phyloP scores from a whole-genome alignment of 768 basidiomycete genomes.

The Hericium alpestre region DNA sequence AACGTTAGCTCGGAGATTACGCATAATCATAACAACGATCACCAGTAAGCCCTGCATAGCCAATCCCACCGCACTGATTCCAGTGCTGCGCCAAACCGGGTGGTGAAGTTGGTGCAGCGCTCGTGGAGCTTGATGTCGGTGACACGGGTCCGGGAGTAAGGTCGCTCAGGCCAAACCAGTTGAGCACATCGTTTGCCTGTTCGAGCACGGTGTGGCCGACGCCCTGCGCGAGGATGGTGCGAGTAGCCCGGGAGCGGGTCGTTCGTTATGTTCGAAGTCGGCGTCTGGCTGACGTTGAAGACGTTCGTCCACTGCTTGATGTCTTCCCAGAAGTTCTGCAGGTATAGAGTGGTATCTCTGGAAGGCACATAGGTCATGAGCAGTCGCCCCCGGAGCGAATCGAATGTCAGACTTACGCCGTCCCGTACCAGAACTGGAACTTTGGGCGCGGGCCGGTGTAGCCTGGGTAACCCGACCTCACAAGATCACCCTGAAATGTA shows the following conservation, averaged over 20 bases:
- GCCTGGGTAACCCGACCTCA: constrained; percentile 38
- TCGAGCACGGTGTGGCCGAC: constrained; percentile 40
- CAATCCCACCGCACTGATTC: too few relatives aligned
- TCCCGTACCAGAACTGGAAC: constrained; percentile 48
- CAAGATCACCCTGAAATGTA: constrained; percentile 33
- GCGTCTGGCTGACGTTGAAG: constrained; percentile 33
- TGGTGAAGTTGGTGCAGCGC: too few relatives aligned
- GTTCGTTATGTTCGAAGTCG: constrained; percentile 22
- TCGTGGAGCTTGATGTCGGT: too few relatives aligned
- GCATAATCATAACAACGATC: too few relatives aligned
- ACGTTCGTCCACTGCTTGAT: constrained; percentile 50
- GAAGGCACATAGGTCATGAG: background rate
- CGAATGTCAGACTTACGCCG: constrained; percentile 18
- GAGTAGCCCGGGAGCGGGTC: constrained; percentile 35
- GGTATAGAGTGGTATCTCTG: constrained; percentile 41
- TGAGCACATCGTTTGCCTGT: too few relatives aligned
- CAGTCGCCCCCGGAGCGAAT: background rate
- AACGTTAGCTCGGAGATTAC: too few relatives aligned
- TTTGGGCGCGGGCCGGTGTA: constrained; percentile 41
- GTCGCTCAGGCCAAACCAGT: too few relatives aligned
- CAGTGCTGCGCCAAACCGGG: too few relatives aligned
- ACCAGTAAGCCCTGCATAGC: too few relatives aligned
- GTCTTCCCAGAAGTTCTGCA: constrained; percentile 39
- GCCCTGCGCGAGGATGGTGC: constrained; percentile 33
- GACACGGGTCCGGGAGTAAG: too few relatives aligned